These are phyloP conservation scores for Baorangia bicolor DNA, from an alignment of 768 basidiomycete species.

Conservation along the genomic window DNA sequence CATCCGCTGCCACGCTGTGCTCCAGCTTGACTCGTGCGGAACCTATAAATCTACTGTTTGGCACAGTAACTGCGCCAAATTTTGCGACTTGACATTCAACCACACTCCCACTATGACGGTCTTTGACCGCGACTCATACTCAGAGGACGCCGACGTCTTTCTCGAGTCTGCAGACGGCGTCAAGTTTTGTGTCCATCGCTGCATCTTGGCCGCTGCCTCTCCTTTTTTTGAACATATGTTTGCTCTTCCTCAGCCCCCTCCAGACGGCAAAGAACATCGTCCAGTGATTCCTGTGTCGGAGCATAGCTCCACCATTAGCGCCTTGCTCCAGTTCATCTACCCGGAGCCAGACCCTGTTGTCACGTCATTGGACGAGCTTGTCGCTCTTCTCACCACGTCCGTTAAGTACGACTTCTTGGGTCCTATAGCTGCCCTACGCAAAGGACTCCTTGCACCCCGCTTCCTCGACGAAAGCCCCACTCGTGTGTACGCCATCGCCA, in stretches of 20 bases:
- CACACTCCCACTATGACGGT: conserved; percentile 27
- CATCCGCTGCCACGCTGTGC: background rate
- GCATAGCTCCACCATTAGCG: conserved; percentile 40
- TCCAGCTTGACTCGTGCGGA: conserved; percentile 4
- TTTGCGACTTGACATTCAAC: background rate
- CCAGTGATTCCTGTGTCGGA: conserved; percentile 61
- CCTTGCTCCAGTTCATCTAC: conserved; percentile 60
- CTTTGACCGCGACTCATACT: conserved; percentile 38
- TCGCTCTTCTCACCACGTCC: conserved; percentile 49
- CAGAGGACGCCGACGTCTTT: conserved; percentile 52
- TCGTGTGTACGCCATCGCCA: conserved; percentile 71
- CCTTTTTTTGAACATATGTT: conserved; percentile 73
- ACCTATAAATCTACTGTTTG: conserved; percentile 21
- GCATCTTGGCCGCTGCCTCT: conserved; percentile 61
- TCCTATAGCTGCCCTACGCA: conserved; percentile 49
- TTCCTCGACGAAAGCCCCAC: conserved; percentile 51
- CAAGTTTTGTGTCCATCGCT: conserved; percentile 61
- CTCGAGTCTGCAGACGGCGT: conserved; percentile 45
- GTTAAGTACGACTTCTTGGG: conserved; percentile 62
- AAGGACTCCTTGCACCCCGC: conserved; percentile 46
- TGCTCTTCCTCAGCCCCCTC: conserved; percentile 52
- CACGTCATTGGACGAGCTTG: conserved; percentile 51
- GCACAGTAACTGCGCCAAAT: background rate
- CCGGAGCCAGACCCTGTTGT: conserved; percentile 56
- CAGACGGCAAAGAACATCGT: conserved; percentile 24